Conservation (phyloP, 2,329 filamentous ascomycete genomes). For the Alternaria gansuensis region DNA sequence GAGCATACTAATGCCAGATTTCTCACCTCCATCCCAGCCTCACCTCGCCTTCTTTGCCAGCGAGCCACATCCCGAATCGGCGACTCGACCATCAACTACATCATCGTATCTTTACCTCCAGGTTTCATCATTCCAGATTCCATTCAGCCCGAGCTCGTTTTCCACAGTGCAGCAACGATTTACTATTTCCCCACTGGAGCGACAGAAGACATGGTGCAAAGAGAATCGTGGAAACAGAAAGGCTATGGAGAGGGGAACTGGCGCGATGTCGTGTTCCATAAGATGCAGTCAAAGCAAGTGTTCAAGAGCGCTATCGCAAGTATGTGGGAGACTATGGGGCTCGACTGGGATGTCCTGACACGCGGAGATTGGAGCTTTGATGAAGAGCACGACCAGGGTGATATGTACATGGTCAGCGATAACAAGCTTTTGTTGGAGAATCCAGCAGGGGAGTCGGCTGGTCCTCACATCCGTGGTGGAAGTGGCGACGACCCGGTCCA, state of each 20-base stretch:
- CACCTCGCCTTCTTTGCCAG: slow-evolving; percentile 3
- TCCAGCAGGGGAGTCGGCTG: background rate
- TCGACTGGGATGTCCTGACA: background rate
- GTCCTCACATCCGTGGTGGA: background rate
- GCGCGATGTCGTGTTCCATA: slow-evolving; percentile 13
- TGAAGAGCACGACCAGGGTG: slow-evolving; percentile 13
- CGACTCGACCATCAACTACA: background rate
- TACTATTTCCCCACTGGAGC: slow-evolving; percentile 8
- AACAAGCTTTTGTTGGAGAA: background rate
- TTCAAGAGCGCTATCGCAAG: slow-evolving; percentile 23
- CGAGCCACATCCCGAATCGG: background rate
- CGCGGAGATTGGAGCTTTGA: slow-evolving; percentile 13
- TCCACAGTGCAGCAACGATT: slow-evolving; percentile 6
- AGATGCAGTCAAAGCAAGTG: slow-evolving; percentile 20
- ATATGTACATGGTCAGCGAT: slow-evolving; percentile 25
- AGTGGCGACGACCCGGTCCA: background rate
- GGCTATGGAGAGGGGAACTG: background rate
- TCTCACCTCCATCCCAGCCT: background rate
- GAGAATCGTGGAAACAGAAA: slow-evolving; percentile 5
- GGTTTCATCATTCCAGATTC: slow-evolving; percentile 16
- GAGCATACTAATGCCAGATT: background rate
- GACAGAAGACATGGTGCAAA: background rate
- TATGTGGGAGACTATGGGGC: slow-evolving; percentile 8
- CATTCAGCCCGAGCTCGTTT: slow-evolving; percentile 15
- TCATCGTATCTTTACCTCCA: slow-evolving; percentile 19